Base-by-base conservation (phyloP, 257 asterid species). In the Cordia subcordata region DNA sequence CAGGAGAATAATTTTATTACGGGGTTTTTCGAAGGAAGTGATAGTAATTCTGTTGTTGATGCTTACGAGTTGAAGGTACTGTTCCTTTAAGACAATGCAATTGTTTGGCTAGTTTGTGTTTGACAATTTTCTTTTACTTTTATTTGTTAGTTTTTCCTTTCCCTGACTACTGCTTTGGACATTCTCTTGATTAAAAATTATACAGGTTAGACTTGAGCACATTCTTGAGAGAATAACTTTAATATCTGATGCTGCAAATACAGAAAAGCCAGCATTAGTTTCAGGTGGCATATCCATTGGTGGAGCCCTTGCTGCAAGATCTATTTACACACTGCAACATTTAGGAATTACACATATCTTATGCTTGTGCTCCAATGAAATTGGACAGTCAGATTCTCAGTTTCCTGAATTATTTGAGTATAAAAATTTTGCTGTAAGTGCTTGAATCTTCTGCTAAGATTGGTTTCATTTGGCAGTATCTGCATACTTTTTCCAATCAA, bases 181-280 rank as follows among this genome's bases (percentile, higher is more conserved):
- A 21, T 47, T 40, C 11, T 10, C 8, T 49, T 42, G 47, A 15
- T 52, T 53, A 8, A 32, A 80, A 72, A 37, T 61, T 69, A 22
- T 59, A 53, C 87, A 92, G 99, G 91, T 88, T 49, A 88, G 99
- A 94, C 96, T 92, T 21, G 97, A 92, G 83, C 99, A 92, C 68
- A 83, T 92, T 78, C 89, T 92, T 21, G 99, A 88, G 78, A 84
- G 99, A 69, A 81, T 86, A 66, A 83, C 86, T 22, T 69, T 92
- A 68, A 81, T 92, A 74, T 86, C 85, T 59, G 95, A 92, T 72
- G 96, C 99, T 57, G 99, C 94, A 71, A 92, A 84, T 73, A 86
- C 97, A 1, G 99, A 92, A 77, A 92, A 81, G 53, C 95, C 99
- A 15, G 85, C 97, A 11, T 73, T 70, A 62, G 64, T 92, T 63